These are phyloP conservation scores for Aurinia saxatilis DNA, from an alignment of 345 rosid genomes.

Conservation along the genomic window DNA sequence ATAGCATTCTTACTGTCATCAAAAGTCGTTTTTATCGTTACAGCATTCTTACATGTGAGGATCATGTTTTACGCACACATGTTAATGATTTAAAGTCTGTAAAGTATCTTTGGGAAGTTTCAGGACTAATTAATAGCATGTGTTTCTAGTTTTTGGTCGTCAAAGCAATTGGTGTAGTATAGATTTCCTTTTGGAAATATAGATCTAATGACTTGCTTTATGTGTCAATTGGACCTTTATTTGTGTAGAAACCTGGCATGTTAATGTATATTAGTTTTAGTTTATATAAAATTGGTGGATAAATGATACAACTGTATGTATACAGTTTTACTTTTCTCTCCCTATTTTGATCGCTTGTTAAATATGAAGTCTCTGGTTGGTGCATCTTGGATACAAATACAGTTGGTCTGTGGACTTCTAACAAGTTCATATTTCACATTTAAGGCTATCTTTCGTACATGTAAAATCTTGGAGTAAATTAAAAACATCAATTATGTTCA, in stretches of 20 bases:
- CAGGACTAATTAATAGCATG: too few relatives aligned
- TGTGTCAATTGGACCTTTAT: background rate
- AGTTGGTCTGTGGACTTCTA: background rate
- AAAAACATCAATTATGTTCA: background rate
- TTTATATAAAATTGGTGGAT: background rate
- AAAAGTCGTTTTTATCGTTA: background rate
- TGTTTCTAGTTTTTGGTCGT: too few relatives aligned
- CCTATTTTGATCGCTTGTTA: background rate
- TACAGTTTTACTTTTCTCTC: background rate
- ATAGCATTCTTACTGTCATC: slow-evolving; percentile 9
- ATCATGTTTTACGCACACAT: slow-evolving; percentile 6
- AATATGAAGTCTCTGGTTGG: background rate
- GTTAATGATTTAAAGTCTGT: background rate
- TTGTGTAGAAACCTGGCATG: background rate
- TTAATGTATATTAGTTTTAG: background rate
- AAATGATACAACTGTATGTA: background rate
- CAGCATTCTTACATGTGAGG: background rate
- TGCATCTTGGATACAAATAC: background rate
- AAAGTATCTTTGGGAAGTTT: background rate
- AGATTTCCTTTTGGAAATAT: too few relatives aligned
- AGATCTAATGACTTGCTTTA: background rate
- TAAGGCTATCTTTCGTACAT: background rate
- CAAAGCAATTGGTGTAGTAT: too few relatives aligned
- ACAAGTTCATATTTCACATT: background rate
- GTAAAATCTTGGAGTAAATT: background rate